Evolutionary conservation across 176 grass and related monocot species (phyloP), one percentile per base, ranked within the genome.

Genomic region (Pontederia crassipes): DNA sequence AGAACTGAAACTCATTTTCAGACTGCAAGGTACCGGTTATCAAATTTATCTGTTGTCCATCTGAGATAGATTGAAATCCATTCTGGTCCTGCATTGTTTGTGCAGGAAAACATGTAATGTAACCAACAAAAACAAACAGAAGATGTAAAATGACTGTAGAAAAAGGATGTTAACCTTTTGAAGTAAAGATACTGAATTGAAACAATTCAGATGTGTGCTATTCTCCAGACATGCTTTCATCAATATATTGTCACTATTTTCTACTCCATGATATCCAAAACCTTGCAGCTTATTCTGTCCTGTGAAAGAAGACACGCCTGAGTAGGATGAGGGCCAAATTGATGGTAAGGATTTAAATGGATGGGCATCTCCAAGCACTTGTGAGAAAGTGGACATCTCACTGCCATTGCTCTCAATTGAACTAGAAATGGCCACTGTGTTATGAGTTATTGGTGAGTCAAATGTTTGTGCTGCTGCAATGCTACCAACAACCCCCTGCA

Each of bases 221-320:
- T 54, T 63, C 57, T 72, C 69, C 17, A 35, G 4, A 29, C 69
- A 61, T 52, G 69, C 27, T 59, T 61, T 35, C 52, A 14, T 73
- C 48, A 73, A 62, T 52, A 54, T 17, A 28, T n/a, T 12, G 8
- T 54, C 29, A 27, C 54, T 16, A 61, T 12, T 62, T 73, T 54
- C 70, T 28, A 62, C 28, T 29, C 10, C 70, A 26, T 62, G 69
- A 52, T 45, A 62, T 28, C 48, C 28, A 73, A 53, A 20, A 45
- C 24, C 10, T 35, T 62, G 58, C 45, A 59, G n/a, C 47, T 53
- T 62, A 11, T 28, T 32, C 26, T 72, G 70, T 62, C 27, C 48
- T 28, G 46, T 54, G 13, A 55, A 45, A 52, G 58, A 46, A 49
- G 68, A 7, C 40, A 17, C 49, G 50, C 7, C 18, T 9, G 49